Evolutionary conservation across 148 eudicot genomes (phyloP), one percentile per base, ranked within the genome.

Genomic region (Fagopyrum tataricum): DNA sequence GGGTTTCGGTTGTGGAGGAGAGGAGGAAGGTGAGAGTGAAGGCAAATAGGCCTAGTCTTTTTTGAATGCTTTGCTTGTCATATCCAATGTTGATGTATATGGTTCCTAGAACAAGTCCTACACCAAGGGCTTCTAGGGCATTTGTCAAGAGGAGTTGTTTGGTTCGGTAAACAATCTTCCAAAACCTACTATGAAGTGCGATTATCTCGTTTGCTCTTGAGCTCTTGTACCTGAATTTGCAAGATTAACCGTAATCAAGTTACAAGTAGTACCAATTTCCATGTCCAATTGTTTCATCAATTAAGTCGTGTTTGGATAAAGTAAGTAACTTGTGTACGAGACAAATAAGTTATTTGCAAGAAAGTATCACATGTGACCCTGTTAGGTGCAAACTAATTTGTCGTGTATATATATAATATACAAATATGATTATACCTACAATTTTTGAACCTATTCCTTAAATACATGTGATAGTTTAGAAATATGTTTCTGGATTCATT

Each of bases 1-100:
- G 85, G 64, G 96, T 85, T 87, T 95, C 98, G 0, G 97, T 90
- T 40, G 97, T 95, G 44, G 97, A 88, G 11, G 98, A 91, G 14
- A 95, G 89, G 42, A 95, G 88, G 78, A 95, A 95, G 2, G 98
- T 95, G 48, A 91, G 85, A 7, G 97, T 95, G 83, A 95, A 91
- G 61, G 98, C 98, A 71, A 95, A 91, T 6, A 95, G 81, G 6
- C 98, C 98, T 39, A 91, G 71, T 75, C 97, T 79, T 78, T 95
- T 91, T 74, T 88, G 90, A 5, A 91, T 84, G 17, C 98, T 90
- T 9, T 88, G 74, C 78, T 87, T 89, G 72, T 83, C 91, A 62
- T 75, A 83, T 8, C 97, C 91, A 40, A 91, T 87, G 37, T 95
- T 90, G 70, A 91, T 88, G 80, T 88, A 95, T 47, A 95, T 88